Base-by-base conservation (phyloP, 768 basidiomycete species). In the Boletus rubescentipes region DNA sequence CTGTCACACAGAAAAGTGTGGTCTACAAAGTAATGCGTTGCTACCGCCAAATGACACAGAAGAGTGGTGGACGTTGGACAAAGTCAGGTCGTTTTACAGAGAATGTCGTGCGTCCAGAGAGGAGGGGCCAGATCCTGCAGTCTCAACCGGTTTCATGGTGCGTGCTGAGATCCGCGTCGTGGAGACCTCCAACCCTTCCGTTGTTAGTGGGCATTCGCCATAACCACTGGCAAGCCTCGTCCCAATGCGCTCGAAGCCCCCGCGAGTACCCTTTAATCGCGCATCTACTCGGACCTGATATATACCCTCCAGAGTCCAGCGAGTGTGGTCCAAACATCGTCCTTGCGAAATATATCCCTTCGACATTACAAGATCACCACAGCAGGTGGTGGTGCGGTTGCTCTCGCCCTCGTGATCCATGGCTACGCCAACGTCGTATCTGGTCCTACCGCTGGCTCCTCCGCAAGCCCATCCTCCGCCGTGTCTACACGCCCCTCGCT, bases 361-460 rank as follows among this genome's bases (percentile, higher is more conserved):
- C 84, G 96, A 15, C 82, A 91, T 42, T 98, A 99, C 71, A 83
- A 83, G 39, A 97, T 98, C 63, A 84, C 79, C 32, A 80, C 86
- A 0, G 81, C 89, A 0, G 93, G 94, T 32, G 93, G 90, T 7
- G 93, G 93, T 32, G 93, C 89, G 9, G 93, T 98, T 6, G 90
- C 93, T 0, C 78, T 98, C 12, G 94, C 96, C 0, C 79, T 97
- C 47, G 94, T 99, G 92, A 94, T 98, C 58, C 84, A 91, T 47
- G 96, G 98, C 70, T 98, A 98, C 66, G 91, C 93, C 4, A 93
- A 97, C 60, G 78, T 87, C 39, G 80, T 86, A 9, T 75, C 79
- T 29, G 64, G 48, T 0, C 41, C 57, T 4, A 31, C 32, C 1
- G 3, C 56, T 31, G 5, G 21, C 32, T 12, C 5, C 2, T 48